Evolutionary conservation across 305 asterid genomes (phyloP).

Genomic region (Stenogyne calaminthoides): DNA sequence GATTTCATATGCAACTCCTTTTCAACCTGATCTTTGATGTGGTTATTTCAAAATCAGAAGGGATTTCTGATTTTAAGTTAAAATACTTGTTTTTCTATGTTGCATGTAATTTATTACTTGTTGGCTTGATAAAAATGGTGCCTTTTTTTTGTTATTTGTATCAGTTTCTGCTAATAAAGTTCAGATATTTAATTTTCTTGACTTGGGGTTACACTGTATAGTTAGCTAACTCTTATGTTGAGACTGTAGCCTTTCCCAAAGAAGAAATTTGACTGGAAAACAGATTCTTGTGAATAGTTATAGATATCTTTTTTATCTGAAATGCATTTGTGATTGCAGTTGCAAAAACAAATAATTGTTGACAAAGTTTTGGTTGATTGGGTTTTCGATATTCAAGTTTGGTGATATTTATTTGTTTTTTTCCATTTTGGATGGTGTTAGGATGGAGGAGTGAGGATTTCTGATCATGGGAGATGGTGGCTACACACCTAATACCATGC

Average conservation of each 20-base stretch:
- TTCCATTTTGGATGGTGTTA: conserved; percentile 16
- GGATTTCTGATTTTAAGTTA: background rate
- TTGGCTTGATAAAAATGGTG: background rate
- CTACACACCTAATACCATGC: conserved; percentile 42
- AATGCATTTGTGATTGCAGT: conserved; percentile 36
- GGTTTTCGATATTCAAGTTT: conserved; percentile 47
- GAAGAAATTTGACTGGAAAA: background rate
- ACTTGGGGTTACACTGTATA: background rate
- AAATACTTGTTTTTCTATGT: background rate
- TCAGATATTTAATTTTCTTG: background rate
- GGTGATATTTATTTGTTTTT: conserved; percentile 35
- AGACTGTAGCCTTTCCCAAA: background rate
- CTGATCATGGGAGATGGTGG: conserved; percentile 61
- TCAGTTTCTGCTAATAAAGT: background rate
- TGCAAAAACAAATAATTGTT: conserved; percentile 37
- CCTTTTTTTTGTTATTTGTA: background rate
- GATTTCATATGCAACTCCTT: conserved; percentile 12
- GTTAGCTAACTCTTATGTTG: background rate
- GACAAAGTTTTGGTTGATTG: conserved; percentile 32
- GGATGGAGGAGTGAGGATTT: conserved; percentile 32
- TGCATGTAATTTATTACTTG: background rate
- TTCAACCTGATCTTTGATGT: background rate
- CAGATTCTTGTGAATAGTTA: background rate
- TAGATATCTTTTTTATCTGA: conserved; percentile 27
- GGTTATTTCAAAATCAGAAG: background rate